phyloP scores from a whole-genome alignment of 2,329 filamentous ascomycete genomes.

The Colletotrichum viniferum region DNA sequence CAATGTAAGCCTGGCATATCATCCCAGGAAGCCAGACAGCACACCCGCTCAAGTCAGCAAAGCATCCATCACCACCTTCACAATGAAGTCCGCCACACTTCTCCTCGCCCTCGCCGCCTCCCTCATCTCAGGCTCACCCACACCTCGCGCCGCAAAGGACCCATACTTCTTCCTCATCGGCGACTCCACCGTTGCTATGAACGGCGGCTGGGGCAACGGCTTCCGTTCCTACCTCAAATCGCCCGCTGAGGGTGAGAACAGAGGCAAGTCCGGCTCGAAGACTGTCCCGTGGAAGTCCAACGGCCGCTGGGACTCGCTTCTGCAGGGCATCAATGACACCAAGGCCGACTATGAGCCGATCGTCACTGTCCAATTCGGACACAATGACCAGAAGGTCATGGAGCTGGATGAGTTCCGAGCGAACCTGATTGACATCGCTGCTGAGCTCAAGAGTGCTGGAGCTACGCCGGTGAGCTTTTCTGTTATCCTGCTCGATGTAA shows the following conservation, averaged over 20 bases:
- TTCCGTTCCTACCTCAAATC: slow-evolving; percentile 54
- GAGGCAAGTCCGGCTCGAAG: slow-evolving; percentile 60
- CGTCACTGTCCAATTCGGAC: slow-evolving; percentile 56
- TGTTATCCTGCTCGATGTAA: no score
- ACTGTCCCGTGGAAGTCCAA: slow-evolving; percentile 57
- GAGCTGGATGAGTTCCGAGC: slow-evolving; percentile 49
- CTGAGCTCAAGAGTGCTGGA: slow-evolving; percentile 45
- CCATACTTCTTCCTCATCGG: slow-evolving; percentile 53
- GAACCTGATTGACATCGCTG: slow-evolving; percentile 53
- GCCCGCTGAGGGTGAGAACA: slow-evolving; percentile 58
- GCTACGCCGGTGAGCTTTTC: slow-evolving; percentile 42
- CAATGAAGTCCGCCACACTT: background rate
- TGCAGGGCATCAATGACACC: slow-evolving; percentile 44
- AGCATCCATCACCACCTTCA: background rate
- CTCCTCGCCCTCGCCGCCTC: background rate
- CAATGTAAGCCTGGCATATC: background rate
- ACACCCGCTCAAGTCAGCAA: background rate
- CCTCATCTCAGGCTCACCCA: background rate
- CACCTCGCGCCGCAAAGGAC: slow-evolving; percentile 23
- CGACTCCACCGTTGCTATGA: slow-evolving; percentile 52
- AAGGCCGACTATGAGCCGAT: slow-evolving; percentile 35
- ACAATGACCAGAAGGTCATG: slow-evolving; percentile 66
- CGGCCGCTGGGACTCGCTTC: slow-evolving; percentile 56
- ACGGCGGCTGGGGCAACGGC: slow-evolving; percentile 62
- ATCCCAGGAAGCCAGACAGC: background rate